These are phyloP conservation scores for Globisporangium ultimum DNA, from an alignment of 352 stramenopile genomes.

Conservation along the genomic window DNA sequence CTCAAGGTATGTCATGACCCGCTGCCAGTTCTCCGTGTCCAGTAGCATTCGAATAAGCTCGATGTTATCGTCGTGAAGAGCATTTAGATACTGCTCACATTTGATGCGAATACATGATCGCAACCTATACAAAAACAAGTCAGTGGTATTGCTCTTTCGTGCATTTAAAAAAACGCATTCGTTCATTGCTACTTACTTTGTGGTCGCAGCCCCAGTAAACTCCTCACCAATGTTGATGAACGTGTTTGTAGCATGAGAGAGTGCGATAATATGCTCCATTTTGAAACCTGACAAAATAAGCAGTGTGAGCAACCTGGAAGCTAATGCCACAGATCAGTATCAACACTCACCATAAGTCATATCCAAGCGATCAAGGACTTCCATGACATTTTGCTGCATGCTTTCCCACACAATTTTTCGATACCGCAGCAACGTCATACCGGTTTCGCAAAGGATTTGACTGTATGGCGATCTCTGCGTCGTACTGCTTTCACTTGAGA, in stretches of 20 bases:
- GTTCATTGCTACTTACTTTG: slow-evolving; percentile 42
- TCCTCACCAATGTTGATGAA: slow-evolving; percentile 86
- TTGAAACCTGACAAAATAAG: slow-evolving; percentile 56
- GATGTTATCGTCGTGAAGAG: slow-evolving; percentile 79
- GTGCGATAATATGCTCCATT: slow-evolving; percentile 83
- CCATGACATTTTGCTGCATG: slow-evolving; percentile 77
- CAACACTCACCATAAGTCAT: slow-evolving; percentile 56
- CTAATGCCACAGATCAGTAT: too few species aligned
- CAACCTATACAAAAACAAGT: slow-evolving; percentile 29
- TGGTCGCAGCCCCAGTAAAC: slow-evolving; percentile 68
- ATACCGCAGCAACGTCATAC: slow-evolving; percentile 75
- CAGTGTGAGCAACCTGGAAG: slow-evolving; percentile 8
- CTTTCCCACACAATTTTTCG: slow-evolving; percentile 86
- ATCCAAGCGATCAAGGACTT: slow-evolving; percentile 68
- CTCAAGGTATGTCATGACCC: slow-evolving; percentile 47
- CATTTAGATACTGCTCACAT: slow-evolving; percentile 76
- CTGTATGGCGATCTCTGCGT: slow-evolving; percentile 46
- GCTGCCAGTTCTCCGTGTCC: slow-evolving; percentile 84
- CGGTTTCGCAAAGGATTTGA: slow-evolving; percentile 70
- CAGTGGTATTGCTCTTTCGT: neutral
- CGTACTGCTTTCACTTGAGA: slow-evolving; percentile 19
- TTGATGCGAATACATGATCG: slow-evolving; percentile 71
- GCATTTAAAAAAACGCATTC: neutral
- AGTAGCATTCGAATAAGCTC: slow-evolving; percentile 81
- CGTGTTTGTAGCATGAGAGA: slow-evolving; percentile 69